Percentiles rank a stretch among this genome's conserved stretches.
phyloP scores from a whole-genome alignment of 2,329 filamentous ascomycete species.

The Westerdykella sp. region DNA sequence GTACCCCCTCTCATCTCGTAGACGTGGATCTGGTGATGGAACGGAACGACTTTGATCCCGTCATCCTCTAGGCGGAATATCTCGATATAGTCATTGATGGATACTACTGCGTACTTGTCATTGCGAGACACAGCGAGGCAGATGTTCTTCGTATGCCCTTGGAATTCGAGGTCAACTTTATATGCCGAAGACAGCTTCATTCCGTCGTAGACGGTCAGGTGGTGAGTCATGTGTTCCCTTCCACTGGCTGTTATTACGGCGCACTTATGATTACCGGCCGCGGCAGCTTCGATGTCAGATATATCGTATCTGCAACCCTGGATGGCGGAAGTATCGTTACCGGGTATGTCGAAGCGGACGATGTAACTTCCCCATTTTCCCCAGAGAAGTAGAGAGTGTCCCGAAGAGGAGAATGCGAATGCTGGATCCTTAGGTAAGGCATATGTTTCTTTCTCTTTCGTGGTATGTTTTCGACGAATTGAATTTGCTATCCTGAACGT shows the following conservation, averaged over 20 bases:
- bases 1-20: conserved; percentile 18
- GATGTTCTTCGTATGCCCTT: conserved; percentile 7
- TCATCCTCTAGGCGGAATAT: conserved; percentile 13
- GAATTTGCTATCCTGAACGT: conserved; percentile 17
- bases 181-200: conserved; percentile 12
- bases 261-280: conserved; percentile 29
- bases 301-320: conserved; percentile 30
- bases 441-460: conserved; percentile 11
- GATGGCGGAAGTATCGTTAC: conserved; percentile 18
- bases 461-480: conserved; percentile 14
- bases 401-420: conserved; percentile 27
- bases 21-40: conserved; percentile 22
- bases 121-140: conserved; percentile 19
- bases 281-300: conserved; percentile 26
- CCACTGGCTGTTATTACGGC: conserved; percentile 24
- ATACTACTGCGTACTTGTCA: conserved; percentile 16
- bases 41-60: conserved; percentile 14
- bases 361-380: conserved; percentile 14
- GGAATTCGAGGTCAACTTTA: conserved; percentile 13
- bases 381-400: conserved; percentile 18
- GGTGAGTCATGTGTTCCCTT: neutral
- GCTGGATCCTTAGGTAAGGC: conserved; percentile 25
- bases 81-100: conserved; percentile 17
- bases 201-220: conserved; percentile 25
- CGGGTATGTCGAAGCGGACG: conserved; percentile 25